A percentile compares a stretch with the other conserved stretches of the same genome.
Conservation (phyloP, 768 basidiomycete genomes). For the Dendrothele bispora region DNA sequence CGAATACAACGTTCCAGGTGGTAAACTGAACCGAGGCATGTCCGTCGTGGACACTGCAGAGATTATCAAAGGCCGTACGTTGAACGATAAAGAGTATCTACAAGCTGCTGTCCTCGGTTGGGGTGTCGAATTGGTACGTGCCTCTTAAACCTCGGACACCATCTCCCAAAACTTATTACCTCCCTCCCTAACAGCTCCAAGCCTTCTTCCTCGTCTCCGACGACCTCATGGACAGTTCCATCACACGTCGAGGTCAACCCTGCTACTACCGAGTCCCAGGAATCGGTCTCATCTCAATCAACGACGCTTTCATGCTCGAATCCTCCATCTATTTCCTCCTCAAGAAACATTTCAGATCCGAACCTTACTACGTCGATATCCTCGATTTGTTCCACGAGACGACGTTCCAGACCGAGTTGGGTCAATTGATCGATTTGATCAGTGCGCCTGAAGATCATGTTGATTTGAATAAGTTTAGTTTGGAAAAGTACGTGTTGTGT, state of each 20-base stretch:
- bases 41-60: conserved; percentile 92
- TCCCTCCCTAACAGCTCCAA: conserved; percentile 65
- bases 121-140: conserved; percentile 89
- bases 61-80: conserved; percentile 70
- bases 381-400: conserved; percentile 91
- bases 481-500: conserved; percentile 77
- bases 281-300: conserved; percentile 87
- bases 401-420: conserved; percentile 91
- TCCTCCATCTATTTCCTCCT: conserved; percentile 89
- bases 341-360: conserved; percentile 79
- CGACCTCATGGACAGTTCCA: conserved; percentile 97
- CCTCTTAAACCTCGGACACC: not conserved
- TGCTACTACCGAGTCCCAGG: conserved; percentile 80
- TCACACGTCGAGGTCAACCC: conserved; percentile 91
- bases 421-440: conserved; percentile 93
- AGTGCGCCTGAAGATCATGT: conserved; percentile 93
- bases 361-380: conserved; percentile 84
- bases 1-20: conserved; percentile 91
- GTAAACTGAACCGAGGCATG: conserved; percentile 94
- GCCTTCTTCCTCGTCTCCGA: conserved; percentile 96
- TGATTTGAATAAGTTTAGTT: conserved; percentile 85
- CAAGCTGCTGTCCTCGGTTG: conserved; percentile 89
- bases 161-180: not conserved
- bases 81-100: conserved; percentile 85
- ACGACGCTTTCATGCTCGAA: conserved; percentile 96